These are phyloP conservation scores for Nakaseomyces kungkrabaensis DNA, from an alignment of 1,139 yeast species.

Conservation along the genomic window DNA sequence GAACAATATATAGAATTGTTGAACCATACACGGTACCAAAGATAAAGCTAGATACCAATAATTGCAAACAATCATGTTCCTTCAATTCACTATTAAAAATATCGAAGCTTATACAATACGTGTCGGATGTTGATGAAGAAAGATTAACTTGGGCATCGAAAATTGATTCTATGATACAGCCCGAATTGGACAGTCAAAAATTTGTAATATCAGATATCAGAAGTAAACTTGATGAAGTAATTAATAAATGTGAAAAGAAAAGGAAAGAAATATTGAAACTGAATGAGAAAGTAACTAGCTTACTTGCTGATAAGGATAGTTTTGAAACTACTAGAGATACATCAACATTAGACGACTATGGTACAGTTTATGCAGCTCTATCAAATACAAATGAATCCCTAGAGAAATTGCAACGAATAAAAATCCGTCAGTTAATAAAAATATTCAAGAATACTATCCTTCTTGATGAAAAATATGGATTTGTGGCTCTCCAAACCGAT, in stretches of 20 bases:
- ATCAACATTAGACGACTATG: conserved; percentile 19
- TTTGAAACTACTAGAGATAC: not conserved
- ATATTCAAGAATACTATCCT: conserved; percentile 12
- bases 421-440: conserved; percentile 14
- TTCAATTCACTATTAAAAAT: conserved; percentile 23
- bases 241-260: not conserved
- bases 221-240: not conserved
- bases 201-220: not conserved
- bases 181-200: not conserved
- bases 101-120: conserved; percentile 22
- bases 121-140: conserved; percentile 19
- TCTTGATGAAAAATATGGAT: conserved; percentile 9
- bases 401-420: conserved; percentile 12
- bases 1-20: not conserved
- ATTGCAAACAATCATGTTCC: conserved; percentile 12
- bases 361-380: conserved; percentile 18
- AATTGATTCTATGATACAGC: not conserved
- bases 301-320: not conserved
- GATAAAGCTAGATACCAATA: conserved; percentile 4
- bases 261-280: not conserved
- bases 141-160: conserved; percentile 5
- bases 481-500: conserved; percentile 4
- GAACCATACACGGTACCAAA: conserved; percentile 1
- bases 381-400: conserved; percentile 15
- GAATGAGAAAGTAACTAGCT: not conserved